These are phyloP conservation scores for Sistotremastrum suecicum DNA, from an alignment of 768 basidiomycete species.

Conservation along the genomic window DNA sequence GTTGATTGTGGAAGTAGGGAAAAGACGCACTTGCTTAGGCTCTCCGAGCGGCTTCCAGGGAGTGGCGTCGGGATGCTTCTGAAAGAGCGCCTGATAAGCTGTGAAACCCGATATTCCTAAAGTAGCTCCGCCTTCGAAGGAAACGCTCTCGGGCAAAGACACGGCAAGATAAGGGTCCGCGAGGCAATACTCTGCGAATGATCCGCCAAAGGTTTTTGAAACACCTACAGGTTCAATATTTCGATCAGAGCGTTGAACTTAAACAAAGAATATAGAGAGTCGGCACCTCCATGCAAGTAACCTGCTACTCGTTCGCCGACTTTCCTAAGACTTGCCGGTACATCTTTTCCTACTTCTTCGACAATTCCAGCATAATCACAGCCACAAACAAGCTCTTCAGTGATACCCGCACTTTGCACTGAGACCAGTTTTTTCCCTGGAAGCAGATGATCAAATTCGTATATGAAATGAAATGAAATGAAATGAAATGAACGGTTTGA, in stretches of 20 bases:
- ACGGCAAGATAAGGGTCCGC: slow-evolving; percentile 11
- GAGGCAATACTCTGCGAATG: slow-evolving; percentile 16
- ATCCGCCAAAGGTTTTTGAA: slow-evolving; percentile 7
- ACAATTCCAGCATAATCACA: slow-evolving; percentile 16
- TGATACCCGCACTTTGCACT: too few relatives aligned
- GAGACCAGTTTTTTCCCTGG: background rate
- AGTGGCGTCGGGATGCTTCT: background rate
- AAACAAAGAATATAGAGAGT: background rate
- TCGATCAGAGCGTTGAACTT: background rate
- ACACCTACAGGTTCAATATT: background rate
- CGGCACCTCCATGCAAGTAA: slow-evolving; percentile 13
- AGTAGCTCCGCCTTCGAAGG: slow-evolving; percentile 7
- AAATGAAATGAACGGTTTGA: too few relatives aligned
- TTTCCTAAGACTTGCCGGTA: slow-evolving; percentile 5
- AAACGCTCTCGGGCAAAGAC: slow-evolving; percentile 6
- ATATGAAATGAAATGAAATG: too few relatives aligned
- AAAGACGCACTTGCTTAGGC: background rate
- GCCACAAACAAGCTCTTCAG: slow-evolving; percentile 1
- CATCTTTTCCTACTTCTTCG: slow-evolving; percentile 9
- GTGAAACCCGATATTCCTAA: slow-evolving; percentile 8
- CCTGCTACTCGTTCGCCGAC: slow-evolving; percentile 16
- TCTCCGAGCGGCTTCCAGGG: too few relatives aligned
- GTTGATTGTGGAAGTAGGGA: background rate
- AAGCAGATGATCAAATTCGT: too few relatives aligned
- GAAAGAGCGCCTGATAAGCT: slow-evolving; percentile 6